phyloP scores from a whole-genome alignment of 148 eudicot genomes.

The Cornus controversa region DNA sequence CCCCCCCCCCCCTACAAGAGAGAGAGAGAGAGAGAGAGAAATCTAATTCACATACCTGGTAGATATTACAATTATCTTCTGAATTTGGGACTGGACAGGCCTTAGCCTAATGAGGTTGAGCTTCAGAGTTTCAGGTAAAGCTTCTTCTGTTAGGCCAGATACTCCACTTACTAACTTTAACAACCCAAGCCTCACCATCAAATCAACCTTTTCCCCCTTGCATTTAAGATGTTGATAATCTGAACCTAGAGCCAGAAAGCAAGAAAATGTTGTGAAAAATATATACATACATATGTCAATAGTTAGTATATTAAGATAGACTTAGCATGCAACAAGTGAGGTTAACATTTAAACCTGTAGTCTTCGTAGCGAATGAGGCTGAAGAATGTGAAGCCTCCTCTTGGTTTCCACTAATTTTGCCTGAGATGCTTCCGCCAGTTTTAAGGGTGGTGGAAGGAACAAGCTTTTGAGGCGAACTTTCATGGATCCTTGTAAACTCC shows the following conservation, averaged over 20 bases:
- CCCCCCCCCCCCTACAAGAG: neutral
- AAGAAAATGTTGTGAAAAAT: neutral
- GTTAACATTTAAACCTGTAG: slow-evolving; percentile 24
- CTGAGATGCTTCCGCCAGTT: slow-evolving; percentile 69
- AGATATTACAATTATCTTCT: slow-evolving; percentile 52
- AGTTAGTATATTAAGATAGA: neutral
- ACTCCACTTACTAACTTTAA: slow-evolving; percentile 43
- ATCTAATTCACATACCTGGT: slow-evolving; percentile 31
- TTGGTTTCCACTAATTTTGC: slow-evolving; percentile 16
- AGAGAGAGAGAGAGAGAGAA: neutral
- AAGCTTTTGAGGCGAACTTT: slow-evolving; percentile 31
- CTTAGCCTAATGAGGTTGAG: slow-evolving; percentile 44
- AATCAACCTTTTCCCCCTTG: slow-evolving; percentile 53
- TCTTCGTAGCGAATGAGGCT: neutral
- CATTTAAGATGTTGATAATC: slow-evolving; percentile 37
- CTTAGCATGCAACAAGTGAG: neutral
- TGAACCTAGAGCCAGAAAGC: slow-evolving; percentile 14
- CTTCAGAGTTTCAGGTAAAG: slow-evolving; percentile 51
- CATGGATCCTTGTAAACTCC: slow-evolving; percentile 31
- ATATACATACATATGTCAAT: neutral
- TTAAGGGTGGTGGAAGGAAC: slow-evolving; percentile 63
- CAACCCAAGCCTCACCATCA: slow-evolving; percentile 51
- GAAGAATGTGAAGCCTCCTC: slow-evolving; percentile 17
- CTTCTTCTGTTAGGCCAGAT: slow-evolving; percentile 39
- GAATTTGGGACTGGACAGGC: slow-evolving; percentile 46